Percentiles rank a stretch among this genome's conserved stretches.
Conservation (phyloP, 176 grass and related monocot genomes). For the Oryza longistaminata region DNA sequence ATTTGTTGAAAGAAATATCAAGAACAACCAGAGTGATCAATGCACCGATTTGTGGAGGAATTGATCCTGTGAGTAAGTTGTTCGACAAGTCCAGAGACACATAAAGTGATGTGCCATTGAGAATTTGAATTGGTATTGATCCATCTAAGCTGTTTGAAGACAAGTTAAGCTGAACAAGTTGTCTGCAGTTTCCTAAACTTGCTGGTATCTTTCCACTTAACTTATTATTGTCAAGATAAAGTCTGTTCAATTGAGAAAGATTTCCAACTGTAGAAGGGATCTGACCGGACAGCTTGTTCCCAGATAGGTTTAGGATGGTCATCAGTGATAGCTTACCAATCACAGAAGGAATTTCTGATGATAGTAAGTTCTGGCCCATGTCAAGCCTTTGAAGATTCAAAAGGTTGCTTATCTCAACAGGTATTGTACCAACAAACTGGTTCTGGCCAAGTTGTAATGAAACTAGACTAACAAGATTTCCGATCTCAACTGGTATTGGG, state of each 20-base stretch:
- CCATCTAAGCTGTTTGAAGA: neutral
- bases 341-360: slow-evolving; percentile 11
- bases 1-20: neutral
- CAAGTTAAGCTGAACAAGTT: neutral
- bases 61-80: neutral
- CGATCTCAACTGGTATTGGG: slow-evolving; percentile 32
- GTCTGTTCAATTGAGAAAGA: slow-evolving; percentile 19
- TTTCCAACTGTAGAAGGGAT: slow-evolving; percentile 39
- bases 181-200: neutral
- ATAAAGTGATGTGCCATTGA: neutral
- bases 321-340: slow-evolving; percentile 21
- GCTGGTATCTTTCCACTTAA: slow-evolving; percentile 23
- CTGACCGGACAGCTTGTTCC: slow-evolving; percentile 42
- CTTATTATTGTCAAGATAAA: slow-evolving; percentile 18
- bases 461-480: neutral
- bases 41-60: neutral
- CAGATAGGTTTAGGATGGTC: neutral
- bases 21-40: neutral
- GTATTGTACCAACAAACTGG: too few species aligned
- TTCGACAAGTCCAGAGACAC: neutral
- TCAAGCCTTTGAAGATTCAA: slow-evolving; percentile 18
- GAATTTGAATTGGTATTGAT: neutral
- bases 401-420: neutral
- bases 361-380: slow-evolving; percentile 39
- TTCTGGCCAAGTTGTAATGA: neutral